These are phyloP conservation scores for Trapa bicornis DNA, from an alignment of 345 rosid species.

Conservation along the genomic window DNA sequence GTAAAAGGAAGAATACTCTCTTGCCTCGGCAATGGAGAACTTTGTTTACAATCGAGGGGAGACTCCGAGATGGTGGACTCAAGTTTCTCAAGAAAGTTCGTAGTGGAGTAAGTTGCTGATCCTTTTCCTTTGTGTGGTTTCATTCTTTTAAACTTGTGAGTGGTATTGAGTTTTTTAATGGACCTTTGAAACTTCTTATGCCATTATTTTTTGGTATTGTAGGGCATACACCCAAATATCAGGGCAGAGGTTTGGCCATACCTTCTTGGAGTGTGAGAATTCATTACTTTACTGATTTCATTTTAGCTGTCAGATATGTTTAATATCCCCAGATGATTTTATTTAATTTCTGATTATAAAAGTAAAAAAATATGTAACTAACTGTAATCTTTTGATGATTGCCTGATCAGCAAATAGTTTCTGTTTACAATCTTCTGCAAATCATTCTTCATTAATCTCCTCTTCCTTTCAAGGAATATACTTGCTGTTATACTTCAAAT, in stretches of 20 bases:
- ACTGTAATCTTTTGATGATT: neutral
- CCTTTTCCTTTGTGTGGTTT: constrained; percentile 1
- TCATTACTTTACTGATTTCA: neutral
- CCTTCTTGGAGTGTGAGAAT: constrained; percentile 94
- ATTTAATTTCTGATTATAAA: neutral
- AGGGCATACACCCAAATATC: constrained; percentile 90
- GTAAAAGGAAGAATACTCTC: constrained; percentile 62
- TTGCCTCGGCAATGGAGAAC: constrained; percentile 63
- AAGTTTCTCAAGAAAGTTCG: constrained; percentile 82
- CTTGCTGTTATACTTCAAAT: neutral
- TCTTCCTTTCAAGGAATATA: neutral
- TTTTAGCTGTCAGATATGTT: neutral
- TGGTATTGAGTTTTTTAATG: neutral
- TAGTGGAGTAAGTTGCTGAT: constrained; percentile 56
- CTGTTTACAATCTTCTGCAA: neutral
- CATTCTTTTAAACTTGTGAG: neutral
- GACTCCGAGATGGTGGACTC: constrained; percentile 60
- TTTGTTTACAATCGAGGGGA: constrained; percentile 61
- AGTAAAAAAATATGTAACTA: neutral
- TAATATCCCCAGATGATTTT: neutral
- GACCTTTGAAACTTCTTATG: neutral
- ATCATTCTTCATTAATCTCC: neutral
- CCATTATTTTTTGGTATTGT: constrained; percentile 7
- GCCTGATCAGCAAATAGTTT: neutral
- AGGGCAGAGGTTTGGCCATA: constrained; percentile 93